phyloP scores from a whole-genome alignment of 2,329 filamentous ascomycete genomes.

The Arthrobotrys pseudoclavata region DNA sequence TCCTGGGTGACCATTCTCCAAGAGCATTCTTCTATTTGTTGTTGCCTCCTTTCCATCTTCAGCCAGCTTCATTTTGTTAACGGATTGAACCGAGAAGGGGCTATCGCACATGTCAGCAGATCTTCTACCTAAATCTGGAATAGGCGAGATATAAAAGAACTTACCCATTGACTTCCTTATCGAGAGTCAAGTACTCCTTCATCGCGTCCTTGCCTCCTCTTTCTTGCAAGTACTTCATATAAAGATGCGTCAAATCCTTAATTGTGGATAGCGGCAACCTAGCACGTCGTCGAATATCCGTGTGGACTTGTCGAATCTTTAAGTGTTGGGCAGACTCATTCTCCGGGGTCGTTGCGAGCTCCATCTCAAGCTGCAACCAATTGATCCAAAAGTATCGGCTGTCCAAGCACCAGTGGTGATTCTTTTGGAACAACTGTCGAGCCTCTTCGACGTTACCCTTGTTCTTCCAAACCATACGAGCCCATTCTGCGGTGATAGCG shows the following conservation, averaged over 20 bases:
- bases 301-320: constrained; percentile 84
- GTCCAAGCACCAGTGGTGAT: constrained; percentile 85
- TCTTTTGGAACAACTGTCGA: constrained; percentile 83
- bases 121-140: not conserved
- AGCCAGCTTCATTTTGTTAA: constrained; percentile 65
- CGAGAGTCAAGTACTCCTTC: constrained; percentile 85
- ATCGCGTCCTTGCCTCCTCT: constrained; percentile 85
- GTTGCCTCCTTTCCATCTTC: constrained; percentile 66
- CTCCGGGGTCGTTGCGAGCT: constrained; percentile 78
- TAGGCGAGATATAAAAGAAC: constrained; percentile 62
- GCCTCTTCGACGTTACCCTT: constrained; percentile 85
- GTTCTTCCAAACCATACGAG: constrained; percentile 85
- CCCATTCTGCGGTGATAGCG: constrained; percentile 89
- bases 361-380: constrained; percentile 89
- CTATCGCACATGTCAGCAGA: constrained; percentile 62
- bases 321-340: constrained; percentile 76
- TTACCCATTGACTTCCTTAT: constrained; percentile 88
- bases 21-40: constrained; percentile 65
- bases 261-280: constrained; percentile 77
- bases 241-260: constrained; percentile 81
- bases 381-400: constrained; percentile 90
- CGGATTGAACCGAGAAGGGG: constrained; percentile 67
- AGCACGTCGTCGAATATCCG: constrained; percentile 80
- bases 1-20: constrained; percentile 67
- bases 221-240: constrained; percentile 86